These are phyloP conservation scores for Exserohilum rostratum DNA, from an alignment of 2,329 filamentous ascomycete species.

Conservation along the genomic window DNA sequence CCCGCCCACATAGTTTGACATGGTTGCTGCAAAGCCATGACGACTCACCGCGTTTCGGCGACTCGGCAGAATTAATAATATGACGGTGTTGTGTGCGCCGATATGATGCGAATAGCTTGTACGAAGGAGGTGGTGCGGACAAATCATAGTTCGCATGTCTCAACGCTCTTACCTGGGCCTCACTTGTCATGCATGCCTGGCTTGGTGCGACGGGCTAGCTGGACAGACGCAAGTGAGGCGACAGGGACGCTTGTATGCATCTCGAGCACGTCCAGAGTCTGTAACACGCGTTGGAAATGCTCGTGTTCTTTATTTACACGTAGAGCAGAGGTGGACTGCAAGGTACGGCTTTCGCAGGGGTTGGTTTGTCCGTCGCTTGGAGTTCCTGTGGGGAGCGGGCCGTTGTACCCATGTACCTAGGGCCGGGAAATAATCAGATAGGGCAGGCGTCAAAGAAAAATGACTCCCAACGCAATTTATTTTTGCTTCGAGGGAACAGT, in stretches of 20 bases:
- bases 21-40: not conserved
- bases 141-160: not conserved
- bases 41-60: not conserved
- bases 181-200: not conserved
- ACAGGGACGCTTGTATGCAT: not conserved
- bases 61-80: not conserved
- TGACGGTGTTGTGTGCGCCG: not conserved
- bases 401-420: slow-evolving; percentile 1
- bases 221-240: not conserved
- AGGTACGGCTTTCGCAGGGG: not conserved
- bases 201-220: not conserved
- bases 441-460: slow-evolving; percentile 4
- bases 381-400: slow-evolving; percentile 4
- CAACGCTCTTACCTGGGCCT: not conserved
- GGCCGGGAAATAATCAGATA: slow-evolving; percentile 1
- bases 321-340: not conserved
- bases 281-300: not conserved
- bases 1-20: slow-evolving; percentile 36
- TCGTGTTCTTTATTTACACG: not conserved
- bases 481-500: not conserved
- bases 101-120: not conserved
- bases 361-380: not conserved
- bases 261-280: too few species aligned
- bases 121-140: not conserved
- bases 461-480: not conserved